Percentiles rank a stretch among this genome's conserved stretches.
Conservation (phyloP, 2,329 filamentous ascomycete species). For the Emmonsiellopsis sp. region DNA sequence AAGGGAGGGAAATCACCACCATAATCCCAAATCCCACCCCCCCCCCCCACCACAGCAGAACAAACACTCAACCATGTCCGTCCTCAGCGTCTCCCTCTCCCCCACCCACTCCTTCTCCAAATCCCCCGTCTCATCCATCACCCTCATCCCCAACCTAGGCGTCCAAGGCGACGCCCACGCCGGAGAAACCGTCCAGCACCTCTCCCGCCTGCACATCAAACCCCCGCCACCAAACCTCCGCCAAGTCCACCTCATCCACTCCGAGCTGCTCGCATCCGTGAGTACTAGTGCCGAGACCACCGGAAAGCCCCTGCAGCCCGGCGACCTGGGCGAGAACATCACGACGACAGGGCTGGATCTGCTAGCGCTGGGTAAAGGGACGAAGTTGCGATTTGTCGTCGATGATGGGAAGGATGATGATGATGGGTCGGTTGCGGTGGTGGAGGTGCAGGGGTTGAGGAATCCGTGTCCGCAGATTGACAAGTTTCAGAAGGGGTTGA, state of each 20-base stretch:
- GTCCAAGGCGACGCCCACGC: slow-evolving; percentile 18
- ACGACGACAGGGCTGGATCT: slow-evolving; percentile 15
- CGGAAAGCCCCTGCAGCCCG: slow-evolving; percentile 7
- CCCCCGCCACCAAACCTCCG: slow-evolving; percentile 18
- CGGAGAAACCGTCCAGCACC: slow-evolving; percentile 16
- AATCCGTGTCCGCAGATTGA: slow-evolving; percentile 16
- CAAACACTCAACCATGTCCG: slow-evolving; percentile 9
- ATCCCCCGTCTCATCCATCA: slow-evolving; percentile 11
- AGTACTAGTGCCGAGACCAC: not conserved
- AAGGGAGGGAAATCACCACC: too few relatives aligned
- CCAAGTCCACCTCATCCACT: slow-evolving; percentile 19
- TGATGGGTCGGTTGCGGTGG: slow-evolving; percentile 4
- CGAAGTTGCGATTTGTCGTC: slow-evolving; percentile 15
- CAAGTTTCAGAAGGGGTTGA: slow-evolving; percentile 10
- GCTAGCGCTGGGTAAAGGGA: slow-evolving; percentile 11
- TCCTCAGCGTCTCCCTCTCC: slow-evolving; percentile 13
- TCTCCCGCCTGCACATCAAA: slow-evolving; percentile 12
- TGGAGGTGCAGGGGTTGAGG: slow-evolving; percentile 13
- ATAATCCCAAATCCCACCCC: too few relatives aligned
- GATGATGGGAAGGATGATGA: not conserved
- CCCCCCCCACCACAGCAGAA: too few relatives aligned
- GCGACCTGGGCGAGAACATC: slow-evolving; percentile 18
- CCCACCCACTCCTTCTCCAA: slow-evolving; percentile 17
- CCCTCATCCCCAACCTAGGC: slow-evolving; percentile 14
- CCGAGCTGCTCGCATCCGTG: slow-evolving; percentile 14